A percentile compares a stretch with the other conserved stretches of the same genome.
These are phyloP conservation scores for Pyrenula massariospora DNA, from an alignment of 495 filamentous ascomycete genomes.

Conservation along the genomic window DNA sequence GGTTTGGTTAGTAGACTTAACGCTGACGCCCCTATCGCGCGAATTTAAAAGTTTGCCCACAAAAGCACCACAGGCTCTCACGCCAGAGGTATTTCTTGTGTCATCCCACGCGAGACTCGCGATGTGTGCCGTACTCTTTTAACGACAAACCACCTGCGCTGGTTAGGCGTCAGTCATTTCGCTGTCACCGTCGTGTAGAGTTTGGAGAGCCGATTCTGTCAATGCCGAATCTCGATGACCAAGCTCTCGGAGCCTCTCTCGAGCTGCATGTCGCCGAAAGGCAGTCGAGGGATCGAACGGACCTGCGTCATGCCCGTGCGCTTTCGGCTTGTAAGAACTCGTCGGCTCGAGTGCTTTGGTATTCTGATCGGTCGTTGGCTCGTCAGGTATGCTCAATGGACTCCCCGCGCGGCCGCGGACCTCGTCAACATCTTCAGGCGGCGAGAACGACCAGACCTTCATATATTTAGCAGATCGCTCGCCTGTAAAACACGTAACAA, in stretches of 20 bases:
- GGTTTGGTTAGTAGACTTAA: no score
- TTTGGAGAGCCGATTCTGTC: not conserved
- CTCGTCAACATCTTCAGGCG: constrained; percentile 51
- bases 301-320: no score
- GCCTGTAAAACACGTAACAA: constrained; percentile 4
- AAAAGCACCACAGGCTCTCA: no score
- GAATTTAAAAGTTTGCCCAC: no score
- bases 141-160: no score
- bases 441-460: constrained; percentile 86
- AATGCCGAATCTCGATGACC: not conserved
- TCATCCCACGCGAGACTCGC: no score
- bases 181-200: not conserved
- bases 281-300: not conserved
- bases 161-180: not conserved
- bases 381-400: constrained; percentile 24
- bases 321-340: no score
- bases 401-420: constrained; percentile 5
- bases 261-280: not conserved
- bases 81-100: no score
- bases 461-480: constrained; percentile 8
- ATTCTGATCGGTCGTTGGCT: not conserved
- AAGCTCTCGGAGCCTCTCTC: not conserved
- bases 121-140: no score
- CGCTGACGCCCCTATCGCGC: no score
- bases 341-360: no score